Evolutionary conservation across 2,329 filamentous ascomycete species (phyloP).

Genomic region (Pseudonectria buxi): DNA sequence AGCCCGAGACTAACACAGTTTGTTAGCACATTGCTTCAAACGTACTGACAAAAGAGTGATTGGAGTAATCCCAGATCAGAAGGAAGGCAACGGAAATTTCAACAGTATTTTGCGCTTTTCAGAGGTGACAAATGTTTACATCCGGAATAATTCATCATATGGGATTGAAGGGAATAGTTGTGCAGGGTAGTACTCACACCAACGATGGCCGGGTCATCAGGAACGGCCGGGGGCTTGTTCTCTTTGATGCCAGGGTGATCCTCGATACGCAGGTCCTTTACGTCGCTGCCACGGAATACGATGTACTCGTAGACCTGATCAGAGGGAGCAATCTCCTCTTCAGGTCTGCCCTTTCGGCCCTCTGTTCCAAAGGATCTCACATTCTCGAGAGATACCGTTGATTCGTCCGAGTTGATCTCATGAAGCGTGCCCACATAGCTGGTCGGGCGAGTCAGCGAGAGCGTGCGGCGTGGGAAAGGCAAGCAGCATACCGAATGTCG

Average conservation of each 20-base stretch:
- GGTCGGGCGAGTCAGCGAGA: conserved; percentile 28
- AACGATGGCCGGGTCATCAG: conserved; percentile 93
- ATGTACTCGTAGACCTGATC: conserved; percentile 97
- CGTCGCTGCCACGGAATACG: conserved; percentile 95
- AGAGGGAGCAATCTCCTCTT: conserved; percentile 76
- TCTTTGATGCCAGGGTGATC: conserved; percentile 70
- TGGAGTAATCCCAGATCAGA: conserved; percentile 58
- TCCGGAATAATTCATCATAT: conserved; percentile 95
- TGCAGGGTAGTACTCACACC: conserved; percentile 65
- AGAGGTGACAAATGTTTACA: conserved; percentile 80
- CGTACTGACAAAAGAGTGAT: conserved; percentile 7
- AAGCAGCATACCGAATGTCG: conserved; percentile 74
- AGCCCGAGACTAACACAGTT: conserved; percentile 31
- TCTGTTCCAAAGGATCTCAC: conserved; percentile 93
- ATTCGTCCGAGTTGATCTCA: conserved; percentile 96
- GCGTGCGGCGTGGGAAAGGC: conserved; percentile 3
- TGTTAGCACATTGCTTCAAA: conserved; percentile 24
- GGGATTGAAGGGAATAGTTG: conserved; percentile 24
- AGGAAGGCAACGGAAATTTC: conserved; percentile 99
- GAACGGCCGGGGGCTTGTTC: conserved; percentile 68
- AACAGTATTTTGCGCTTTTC: conserved; percentile 96
- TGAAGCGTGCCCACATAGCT: conserved; percentile 95
- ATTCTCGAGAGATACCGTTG: conserved; percentile 94
- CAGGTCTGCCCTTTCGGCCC: conserved; percentile 70
- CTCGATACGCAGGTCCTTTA: conserved; percentile 94